Conservation (phyloP, 768 basidiomycete species). For the Lactarius deliciosus region DNA sequence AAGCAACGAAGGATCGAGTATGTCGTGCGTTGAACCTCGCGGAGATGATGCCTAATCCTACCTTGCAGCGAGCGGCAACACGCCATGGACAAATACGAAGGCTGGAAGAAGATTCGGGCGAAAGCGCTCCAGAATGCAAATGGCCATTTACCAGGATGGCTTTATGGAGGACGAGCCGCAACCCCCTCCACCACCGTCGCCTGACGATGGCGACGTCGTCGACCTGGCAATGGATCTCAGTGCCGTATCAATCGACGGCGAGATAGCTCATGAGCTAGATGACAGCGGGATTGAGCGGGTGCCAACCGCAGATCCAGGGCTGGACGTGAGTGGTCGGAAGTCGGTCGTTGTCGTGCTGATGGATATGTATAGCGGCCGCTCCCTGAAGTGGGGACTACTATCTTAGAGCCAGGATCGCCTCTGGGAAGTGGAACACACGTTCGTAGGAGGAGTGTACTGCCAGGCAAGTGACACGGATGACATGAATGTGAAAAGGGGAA, state of each 20-base stretch:
- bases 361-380: constrained; percentile 52
- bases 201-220: constrained; percentile 83
- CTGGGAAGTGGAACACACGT: constrained; percentile 70
- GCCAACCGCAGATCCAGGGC: constrained; percentile 88
- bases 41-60: neutral
- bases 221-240: constrained; percentile 90
- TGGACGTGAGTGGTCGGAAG: constrained; percentile 61
- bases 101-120: constrained; percentile 86
- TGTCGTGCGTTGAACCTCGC: constrained; percentile 1
- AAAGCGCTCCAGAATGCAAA: constrained; percentile 69
- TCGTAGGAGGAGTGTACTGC: constrained; percentile 91
- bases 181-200: constrained; percentile 74
- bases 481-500: constrained; percentile 2
- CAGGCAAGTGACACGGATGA: constrained; percentile 48
- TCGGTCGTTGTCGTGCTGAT: constrained; percentile 29
- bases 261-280: constrained; percentile 63
- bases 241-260: constrained; percentile 75
- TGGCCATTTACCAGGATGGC: constrained; percentile 68
- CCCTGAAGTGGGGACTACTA: constrained; percentile 61
- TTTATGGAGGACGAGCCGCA: constrained; percentile 66
- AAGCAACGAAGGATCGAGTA: constrained; percentile 84
- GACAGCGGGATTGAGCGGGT: constrained; percentile 84
- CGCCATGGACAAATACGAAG: constrained; percentile 79
- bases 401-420: constrained; percentile 53
- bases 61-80: constrained; percentile 78